phyloP scores from a whole-genome alignment of 2,329 filamentous ascomycete genomes.

The Apiospora aurea region DNA sequence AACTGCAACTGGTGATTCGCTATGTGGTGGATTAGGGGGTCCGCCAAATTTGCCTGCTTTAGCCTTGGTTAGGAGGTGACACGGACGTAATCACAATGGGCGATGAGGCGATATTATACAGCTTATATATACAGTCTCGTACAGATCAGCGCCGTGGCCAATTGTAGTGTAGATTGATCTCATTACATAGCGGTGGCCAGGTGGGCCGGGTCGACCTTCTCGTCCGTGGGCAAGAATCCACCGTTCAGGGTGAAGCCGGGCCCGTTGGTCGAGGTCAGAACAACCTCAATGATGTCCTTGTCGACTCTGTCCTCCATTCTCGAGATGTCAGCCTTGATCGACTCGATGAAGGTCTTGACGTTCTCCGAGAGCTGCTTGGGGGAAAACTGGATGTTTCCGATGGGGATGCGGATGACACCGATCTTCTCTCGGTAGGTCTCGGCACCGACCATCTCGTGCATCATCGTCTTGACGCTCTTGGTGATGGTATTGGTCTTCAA shows the following conservation, averaged over 20 bases:
- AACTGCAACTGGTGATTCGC: not conserved
- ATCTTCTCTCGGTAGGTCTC: slow-evolving; percentile 86
- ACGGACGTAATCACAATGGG: not conserved
- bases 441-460: slow-evolving; percentile 83
- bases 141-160: slow-evolving; percentile 8
- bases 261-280: slow-evolving; percentile 86
- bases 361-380: slow-evolving; percentile 87
- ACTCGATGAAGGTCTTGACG: slow-evolving; percentile 76
- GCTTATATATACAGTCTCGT: slow-evolving; percentile 19
- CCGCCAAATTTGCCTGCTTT: not conserved
- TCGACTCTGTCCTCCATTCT: slow-evolving; percentile 67
- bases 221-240: slow-evolving; percentile 70
- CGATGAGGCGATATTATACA: slow-evolving; percentile 17
- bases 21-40: not conserved
- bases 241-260: slow-evolving; percentile 89
- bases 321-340: slow-evolving; percentile 79
- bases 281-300: slow-evolving; percentile 77
- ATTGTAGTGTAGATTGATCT: not conserved
- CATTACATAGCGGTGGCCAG: slow-evolving; percentile 62
- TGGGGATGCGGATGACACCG: slow-evolving; percentile 86
- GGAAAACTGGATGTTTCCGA: slow-evolving; percentile 89
- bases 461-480: slow-evolving; percentile 74
- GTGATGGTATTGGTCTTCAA: slow-evolving; percentile 89
- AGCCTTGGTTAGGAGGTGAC: not conserved
- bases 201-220: slow-evolving; percentile 59